Evolutionary conservation across 805 yeast genomes (phyloP).

Genomic region (Millerago galiae): DNA sequence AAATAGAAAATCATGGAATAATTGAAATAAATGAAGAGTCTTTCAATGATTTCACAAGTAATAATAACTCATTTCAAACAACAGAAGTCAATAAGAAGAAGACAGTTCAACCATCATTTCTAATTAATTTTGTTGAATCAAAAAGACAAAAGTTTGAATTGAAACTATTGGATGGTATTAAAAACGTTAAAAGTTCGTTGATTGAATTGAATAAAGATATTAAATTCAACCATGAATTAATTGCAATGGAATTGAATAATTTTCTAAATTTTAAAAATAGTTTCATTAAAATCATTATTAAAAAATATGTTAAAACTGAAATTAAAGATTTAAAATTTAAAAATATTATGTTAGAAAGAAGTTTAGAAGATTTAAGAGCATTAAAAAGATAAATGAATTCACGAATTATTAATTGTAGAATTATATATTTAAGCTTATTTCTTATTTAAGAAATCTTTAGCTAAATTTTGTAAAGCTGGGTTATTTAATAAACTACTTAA

Average conservation of each 20-base stretch:
- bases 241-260: constrained; percentile 59
- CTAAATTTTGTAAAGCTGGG: constrained; percentile 71
- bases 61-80: constrained; percentile 13
- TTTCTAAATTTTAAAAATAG: constrained; percentile 45
- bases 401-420: background rate
- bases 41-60: constrained; percentile 18
- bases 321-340: constrained; percentile 23
- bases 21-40: constrained; percentile 22
- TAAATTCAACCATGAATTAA: constrained; percentile 47
- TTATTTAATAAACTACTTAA: constrained; percentile 71
- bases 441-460: constrained; percentile 51
- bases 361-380: constrained; percentile 16
- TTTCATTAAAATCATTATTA: constrained; percentile 33
- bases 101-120: constrained; percentile 21
- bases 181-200: constrained; percentile 37
- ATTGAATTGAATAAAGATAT: constrained; percentile 40
- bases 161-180: constrained; percentile 32
- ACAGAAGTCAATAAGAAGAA: constrained; percentile 6
- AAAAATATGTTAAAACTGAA: constrained; percentile 26
- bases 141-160: constrained; percentile 42
- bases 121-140: constrained; percentile 41
- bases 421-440: constrained; percentile 1
- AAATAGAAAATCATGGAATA: constrained; percentile 16
- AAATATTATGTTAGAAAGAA: constrained; percentile 17
- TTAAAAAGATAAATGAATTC: background rate